Conservation (phyloP, 768 basidiomycete species). For the Kwoniella pini region DNA sequence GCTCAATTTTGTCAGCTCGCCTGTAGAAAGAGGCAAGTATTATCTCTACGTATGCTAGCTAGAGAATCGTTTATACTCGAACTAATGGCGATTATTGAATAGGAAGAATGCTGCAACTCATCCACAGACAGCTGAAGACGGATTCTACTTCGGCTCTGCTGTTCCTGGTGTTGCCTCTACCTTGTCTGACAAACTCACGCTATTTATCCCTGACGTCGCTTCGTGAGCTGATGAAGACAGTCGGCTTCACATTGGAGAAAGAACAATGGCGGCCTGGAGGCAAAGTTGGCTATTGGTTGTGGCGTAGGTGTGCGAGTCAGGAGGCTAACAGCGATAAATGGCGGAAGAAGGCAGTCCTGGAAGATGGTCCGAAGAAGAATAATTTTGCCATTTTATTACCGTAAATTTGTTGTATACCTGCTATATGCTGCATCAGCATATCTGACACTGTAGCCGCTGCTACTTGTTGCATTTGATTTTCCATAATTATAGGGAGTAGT, state of each 20-base stretch:
- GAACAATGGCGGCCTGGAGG: conserved; percentile 68
- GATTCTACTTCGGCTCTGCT: conserved; percentile 29
- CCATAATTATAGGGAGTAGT: too few species aligned
- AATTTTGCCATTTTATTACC: conserved; percentile 62
- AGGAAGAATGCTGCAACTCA: conserved; percentile 45
- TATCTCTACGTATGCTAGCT: background rate
- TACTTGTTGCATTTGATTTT: too few species aligned
- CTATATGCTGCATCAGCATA: too few species aligned
- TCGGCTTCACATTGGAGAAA: conserved; percentile 68
- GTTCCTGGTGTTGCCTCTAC: conserved; percentile 65
- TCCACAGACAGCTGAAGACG: conserved; percentile 39
- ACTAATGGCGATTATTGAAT: background rate
- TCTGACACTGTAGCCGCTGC: too few species aligned
- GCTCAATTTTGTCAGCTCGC: conserved; percentile 79
- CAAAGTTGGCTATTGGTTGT: conserved; percentile 88
- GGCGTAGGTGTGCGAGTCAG: conserved; percentile 46
- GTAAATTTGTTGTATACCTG: background rate
- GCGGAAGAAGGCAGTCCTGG: conserved; percentile 63
- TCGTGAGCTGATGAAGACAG: conserved; percentile 41
- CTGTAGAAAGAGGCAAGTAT: conserved; percentile 69
- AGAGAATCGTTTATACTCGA: background rate
- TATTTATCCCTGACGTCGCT: conserved; percentile 70
- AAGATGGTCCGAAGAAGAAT: conserved; percentile 68
- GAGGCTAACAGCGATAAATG: conserved; percentile 46
- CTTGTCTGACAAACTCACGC: conserved; percentile 82